Conservation (phyloP, 306 rosid genomes). For the Heteromeles arbutifolia region DNA sequence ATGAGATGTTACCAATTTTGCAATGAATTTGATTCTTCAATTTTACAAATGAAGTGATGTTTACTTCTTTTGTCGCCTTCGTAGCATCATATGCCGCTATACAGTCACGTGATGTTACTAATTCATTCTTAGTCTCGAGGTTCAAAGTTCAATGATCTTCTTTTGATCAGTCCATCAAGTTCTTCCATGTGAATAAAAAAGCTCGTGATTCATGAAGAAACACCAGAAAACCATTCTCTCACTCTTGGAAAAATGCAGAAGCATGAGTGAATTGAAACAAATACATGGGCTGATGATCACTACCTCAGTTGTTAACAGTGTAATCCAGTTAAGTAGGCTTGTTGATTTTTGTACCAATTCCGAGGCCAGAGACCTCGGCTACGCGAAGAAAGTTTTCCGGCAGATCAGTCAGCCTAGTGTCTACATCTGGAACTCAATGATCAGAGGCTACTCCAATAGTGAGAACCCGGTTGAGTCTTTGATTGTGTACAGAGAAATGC, state of each 20-base stretch:
- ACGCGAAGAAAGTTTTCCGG: slow-evolving; percentile 43
- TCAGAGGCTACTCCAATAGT: slow-evolving; percentile 50
- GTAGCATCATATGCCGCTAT: too few species aligned
- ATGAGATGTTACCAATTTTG: not conserved
- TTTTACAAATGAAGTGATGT: not conserved
- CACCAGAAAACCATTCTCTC: slow-evolving; percentile 35
- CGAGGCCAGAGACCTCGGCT: slow-evolving; percentile 43
- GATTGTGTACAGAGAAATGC: slow-evolving; percentile 47
- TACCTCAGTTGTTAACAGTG: slow-evolving; percentile 32
- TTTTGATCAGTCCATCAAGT: not conserved
- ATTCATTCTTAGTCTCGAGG: too few species aligned
- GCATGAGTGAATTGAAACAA: slow-evolving; percentile 44
- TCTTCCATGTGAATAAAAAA: not conserved
- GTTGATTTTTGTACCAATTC: slow-evolving; percentile 56
- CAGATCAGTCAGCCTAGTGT: slow-evolving; percentile 43
- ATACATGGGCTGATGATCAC: slow-evolving; percentile 50
- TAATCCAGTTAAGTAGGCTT: slow-evolving; percentile 54
- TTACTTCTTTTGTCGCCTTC: not conserved
- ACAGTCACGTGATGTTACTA: not conserved
- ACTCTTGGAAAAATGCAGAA: slow-evolving; percentile 43
- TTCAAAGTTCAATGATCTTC: not conserved
- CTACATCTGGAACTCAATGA: slow-evolving; percentile 74
- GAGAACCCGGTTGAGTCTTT: slow-evolving; percentile 39
- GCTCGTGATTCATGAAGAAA: slow-evolving; percentile 25
- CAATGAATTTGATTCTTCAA: not conserved